phyloP scores from a whole-genome alignment of 352 stramenopile genomes.

The Pythium sukuiense region DNA sequence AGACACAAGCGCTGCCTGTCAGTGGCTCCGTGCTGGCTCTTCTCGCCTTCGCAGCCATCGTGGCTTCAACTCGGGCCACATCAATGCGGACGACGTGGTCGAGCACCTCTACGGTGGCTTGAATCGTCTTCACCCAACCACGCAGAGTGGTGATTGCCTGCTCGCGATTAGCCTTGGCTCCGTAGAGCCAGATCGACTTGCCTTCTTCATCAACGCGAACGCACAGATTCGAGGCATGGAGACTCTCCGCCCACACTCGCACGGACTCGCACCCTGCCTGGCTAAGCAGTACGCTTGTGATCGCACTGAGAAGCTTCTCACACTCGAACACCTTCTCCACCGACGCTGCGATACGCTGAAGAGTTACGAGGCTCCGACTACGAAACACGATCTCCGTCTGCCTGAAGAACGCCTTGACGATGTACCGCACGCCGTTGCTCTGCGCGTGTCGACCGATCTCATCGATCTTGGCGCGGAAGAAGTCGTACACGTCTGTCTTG shows the following conservation, averaged over 20 bases:
- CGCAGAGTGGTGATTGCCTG: neutral
- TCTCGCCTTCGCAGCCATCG: no score
- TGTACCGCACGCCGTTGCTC: neutral
- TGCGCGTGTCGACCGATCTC: neutral
- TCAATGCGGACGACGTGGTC: slow-evolving; percentile 7
- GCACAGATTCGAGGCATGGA: neutral
- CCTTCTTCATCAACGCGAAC: neutral
- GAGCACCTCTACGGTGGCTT: slow-evolving; percentile 8
- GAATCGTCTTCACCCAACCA: neutral
- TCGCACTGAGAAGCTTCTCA: neutral
- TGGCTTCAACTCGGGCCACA: neutral
- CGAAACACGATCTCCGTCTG: neutral
- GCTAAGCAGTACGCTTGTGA: neutral
- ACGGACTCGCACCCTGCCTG: neutral
- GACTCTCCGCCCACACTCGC: neutral
- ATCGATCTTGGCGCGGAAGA: neutral
- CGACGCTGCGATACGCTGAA: neutral
- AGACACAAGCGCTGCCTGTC: neutral
- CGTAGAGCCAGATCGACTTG: slow-evolving; percentile 23
- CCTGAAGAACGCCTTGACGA: neutral
- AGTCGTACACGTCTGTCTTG: neutral
- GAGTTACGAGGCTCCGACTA: neutral
- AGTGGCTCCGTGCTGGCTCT: neutral
- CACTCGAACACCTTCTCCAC: neutral
- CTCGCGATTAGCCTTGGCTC: neutral